Conservation (phyloP, 768 basidiomycete species). For the Auriscalpium microsporum region DNA sequence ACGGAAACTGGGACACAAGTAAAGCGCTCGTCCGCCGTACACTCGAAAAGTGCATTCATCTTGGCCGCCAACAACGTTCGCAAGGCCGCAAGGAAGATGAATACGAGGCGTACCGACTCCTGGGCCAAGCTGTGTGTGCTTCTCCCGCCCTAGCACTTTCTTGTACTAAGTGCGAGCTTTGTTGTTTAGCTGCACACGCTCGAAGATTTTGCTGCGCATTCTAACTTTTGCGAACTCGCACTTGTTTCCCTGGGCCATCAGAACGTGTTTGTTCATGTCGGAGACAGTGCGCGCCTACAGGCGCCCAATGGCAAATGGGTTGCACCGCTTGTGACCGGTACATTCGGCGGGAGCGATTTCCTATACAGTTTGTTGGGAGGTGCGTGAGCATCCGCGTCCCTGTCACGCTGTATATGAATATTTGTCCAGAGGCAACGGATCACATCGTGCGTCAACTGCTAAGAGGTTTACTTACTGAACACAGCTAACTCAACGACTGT, state of each 20-base stretch:
- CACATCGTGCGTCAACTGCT: slow-evolving; percentile 38
- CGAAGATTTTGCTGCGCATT: slow-evolving; percentile 86
- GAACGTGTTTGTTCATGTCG: slow-evolving; percentile 82
- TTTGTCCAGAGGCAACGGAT: slow-evolving; percentile 47
- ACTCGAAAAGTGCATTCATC: slow-evolving; percentile 69
- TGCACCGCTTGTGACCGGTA: slow-evolving; percentile 77
- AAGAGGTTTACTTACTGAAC: neutral
- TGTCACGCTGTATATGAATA: neutral
- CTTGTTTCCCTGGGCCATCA: slow-evolving; percentile 66
- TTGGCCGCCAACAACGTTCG: slow-evolving; percentile 57
- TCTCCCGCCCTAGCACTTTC: neutral
- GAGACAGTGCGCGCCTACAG: slow-evolving; percentile 66
- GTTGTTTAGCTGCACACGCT: slow-evolving; percentile 57
- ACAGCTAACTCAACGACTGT: too few relatives aligned
- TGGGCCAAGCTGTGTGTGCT: slow-evolving; percentile 56
- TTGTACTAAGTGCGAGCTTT: neutral
- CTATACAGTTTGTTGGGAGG: slow-evolving; percentile 68
- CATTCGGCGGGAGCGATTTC: slow-evolving; percentile 75
- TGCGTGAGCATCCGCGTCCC: slow-evolving; percentile 24
- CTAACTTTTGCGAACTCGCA: slow-evolving; percentile 82
- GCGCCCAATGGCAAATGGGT: slow-evolving; percentile 70
- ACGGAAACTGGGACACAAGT: slow-evolving; percentile 83
- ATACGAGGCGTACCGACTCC: slow-evolving; percentile 73
- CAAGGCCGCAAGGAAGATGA: slow-evolving; percentile 54
- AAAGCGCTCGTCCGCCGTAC: slow-evolving; percentile 67